Evolutionary conservation across 176 grass and related monocot genomes (phyloP).

Genomic region (Oryza glaberrima): DNA sequence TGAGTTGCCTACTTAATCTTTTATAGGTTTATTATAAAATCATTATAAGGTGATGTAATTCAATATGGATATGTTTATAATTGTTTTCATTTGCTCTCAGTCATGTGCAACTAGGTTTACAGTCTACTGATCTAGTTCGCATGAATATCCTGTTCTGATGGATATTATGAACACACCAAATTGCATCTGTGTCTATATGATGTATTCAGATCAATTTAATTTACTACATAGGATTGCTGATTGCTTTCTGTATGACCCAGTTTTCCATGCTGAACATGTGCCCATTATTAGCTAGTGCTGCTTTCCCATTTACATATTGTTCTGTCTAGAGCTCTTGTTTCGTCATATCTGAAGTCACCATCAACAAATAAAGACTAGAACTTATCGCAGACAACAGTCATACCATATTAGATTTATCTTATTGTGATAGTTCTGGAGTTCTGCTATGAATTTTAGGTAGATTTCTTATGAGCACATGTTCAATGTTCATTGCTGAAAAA

Average conservation of each 20-base stretch:
- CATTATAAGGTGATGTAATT: background rate
- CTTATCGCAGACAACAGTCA: background rate
- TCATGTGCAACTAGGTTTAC: background rate
- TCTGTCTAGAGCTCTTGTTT: background rate
- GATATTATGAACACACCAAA: background rate
- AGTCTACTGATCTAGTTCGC: background rate
- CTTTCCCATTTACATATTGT: background rate
- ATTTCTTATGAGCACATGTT: background rate
- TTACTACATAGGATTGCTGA: background rate
- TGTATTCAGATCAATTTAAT: background rate
- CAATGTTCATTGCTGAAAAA: background rate
- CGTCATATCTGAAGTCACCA: background rate
- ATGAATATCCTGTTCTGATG: background rate
- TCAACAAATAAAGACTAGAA: background rate
- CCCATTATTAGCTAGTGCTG: background rate
- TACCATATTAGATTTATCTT: background rate
- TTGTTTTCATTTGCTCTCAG: background rate
- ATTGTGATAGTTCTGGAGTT: background rate
- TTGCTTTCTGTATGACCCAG: background rate
- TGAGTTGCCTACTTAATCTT: background rate
- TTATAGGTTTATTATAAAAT: background rate
- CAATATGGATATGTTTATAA: background rate
- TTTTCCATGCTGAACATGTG: background rate
- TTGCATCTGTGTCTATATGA: background rate
- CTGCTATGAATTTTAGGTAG: background rate